phyloP scores from a whole-genome alignment of 257 asterid genomes.

The Plectranthus barbatus region DNA sequence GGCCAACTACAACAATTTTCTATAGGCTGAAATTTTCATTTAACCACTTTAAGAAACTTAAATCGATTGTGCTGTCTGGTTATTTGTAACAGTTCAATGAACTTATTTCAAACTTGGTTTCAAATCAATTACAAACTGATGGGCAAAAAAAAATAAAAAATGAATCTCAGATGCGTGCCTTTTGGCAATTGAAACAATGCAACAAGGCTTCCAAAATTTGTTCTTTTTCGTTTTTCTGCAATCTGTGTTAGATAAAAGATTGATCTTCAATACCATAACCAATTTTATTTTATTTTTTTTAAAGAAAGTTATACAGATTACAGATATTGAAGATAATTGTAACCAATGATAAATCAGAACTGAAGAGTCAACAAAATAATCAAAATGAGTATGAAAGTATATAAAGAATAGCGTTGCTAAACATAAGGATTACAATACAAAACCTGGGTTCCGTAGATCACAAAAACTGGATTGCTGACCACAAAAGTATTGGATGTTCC shows the following conservation, averaged over 20 bases:
- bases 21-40: neutral
- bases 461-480: slow-evolving; percentile 57
- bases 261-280: neutral
- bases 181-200: neutral
- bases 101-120: neutral
- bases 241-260: neutral
- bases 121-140: neutral
- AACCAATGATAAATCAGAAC: neutral
- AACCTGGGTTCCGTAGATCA: slow-evolving; percentile 66
- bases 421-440: slow-evolving; percentile 14
- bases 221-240: neutral
- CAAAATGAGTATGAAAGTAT: neutral
- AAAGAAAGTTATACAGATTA: neutral
- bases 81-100: neutral
- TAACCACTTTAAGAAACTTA: neutral
- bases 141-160: neutral
- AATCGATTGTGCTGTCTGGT: neutral
- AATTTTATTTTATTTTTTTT: neutral
- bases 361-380: neutral
- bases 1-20: neutral
- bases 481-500: slow-evolving; percentile 51
- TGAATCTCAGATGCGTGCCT: neutral
- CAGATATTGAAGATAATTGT: neutral
- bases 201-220: neutral
- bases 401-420: neutral